These are phyloP conservation scores for Inonotus obliquus DNA, from an alignment of 1,284 basidiomycete species.

Conservation along the genomic window DNA sequence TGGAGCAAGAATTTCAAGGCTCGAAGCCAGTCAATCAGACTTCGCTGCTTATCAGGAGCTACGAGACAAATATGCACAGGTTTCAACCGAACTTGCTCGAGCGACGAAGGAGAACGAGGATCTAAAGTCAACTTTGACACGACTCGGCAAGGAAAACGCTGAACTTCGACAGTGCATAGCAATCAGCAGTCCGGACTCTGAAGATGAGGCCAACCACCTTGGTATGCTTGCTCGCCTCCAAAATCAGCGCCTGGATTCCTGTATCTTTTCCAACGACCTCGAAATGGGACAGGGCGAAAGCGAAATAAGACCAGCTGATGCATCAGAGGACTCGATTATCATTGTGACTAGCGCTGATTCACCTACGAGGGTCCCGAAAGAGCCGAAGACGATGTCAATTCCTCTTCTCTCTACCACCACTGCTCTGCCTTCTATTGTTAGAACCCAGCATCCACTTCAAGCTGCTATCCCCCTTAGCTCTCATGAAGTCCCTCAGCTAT, in stretches of 20 bases:
- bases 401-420: background rate
- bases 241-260: slow-evolving; percentile 12
- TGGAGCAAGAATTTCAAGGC: background rate
- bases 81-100: background rate
- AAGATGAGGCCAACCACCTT: background rate
- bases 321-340: slow-evolving; percentile 12
- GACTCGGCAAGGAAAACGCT: background rate
- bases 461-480: too few relatives aligned
- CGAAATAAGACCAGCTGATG: background rate
- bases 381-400: background rate
- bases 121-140: background rate
- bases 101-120: background rate
- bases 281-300: background rate
- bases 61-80: background rate
- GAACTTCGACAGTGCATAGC: background rate
- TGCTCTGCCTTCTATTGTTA: background rate
- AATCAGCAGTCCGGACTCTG: background rate
- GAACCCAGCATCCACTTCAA: background rate
- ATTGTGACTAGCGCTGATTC: slow-evolving; percentile 2
- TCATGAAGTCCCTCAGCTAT: too few relatives aligned
- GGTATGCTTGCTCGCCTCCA: slow-evolving; percentile 11
- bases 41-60: background rate
- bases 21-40: background rate
- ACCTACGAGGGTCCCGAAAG: background rate
- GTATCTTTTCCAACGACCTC: slow-evolving; percentile 6